phyloP scores from a whole-genome alignment of 371 early-diverging fungal species.

The Thermomucor indicae-seudaticae region DNA sequence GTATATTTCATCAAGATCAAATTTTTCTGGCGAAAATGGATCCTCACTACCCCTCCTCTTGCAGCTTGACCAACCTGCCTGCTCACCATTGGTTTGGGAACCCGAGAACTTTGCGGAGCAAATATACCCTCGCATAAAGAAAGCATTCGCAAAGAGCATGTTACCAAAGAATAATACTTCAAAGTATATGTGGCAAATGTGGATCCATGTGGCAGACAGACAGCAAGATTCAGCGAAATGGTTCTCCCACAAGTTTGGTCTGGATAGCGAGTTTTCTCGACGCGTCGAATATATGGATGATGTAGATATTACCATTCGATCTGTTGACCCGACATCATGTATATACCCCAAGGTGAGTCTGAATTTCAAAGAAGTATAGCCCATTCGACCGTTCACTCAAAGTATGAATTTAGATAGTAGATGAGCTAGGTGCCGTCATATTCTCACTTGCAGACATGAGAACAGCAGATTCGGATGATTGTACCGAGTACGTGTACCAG shows the following conservation, averaged over 20 bases:
- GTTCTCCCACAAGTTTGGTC: constrained; percentile 26
- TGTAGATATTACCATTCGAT: constrained; percentile 14
- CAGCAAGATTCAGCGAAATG: constrained; percentile 18
- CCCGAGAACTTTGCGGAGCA: constrained; percentile 19
- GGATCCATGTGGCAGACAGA: constrained; percentile 12
- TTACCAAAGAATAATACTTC: background rate
- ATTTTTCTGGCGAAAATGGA: background rate
- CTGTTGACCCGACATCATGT: constrained; percentile 1
- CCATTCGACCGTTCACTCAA: background rate
- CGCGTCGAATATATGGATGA: constrained; percentile 8
- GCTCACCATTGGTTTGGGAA: constrained; percentile 10
- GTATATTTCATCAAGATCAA: background rate
- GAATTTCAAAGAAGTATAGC: background rate
- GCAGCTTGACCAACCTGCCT: background rate
- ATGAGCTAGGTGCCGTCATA: constrained; percentile 26
- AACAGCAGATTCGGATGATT: constrained; percentile 4
- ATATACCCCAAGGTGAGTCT: constrained; percentile 14
- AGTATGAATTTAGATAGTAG: constrained; percentile 5
- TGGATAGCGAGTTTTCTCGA: constrained; percentile 17
- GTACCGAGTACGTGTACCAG: constrained; percentile 8
- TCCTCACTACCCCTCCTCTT: background rate
- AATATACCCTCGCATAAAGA: constrained; percentile 13
- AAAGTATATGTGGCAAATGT: constrained; percentile 17
- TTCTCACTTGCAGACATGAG: constrained; percentile 29
- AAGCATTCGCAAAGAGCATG: constrained; percentile 1